Evolutionary conservation across 805 yeast species (phyloP).

Genomic region (Yarrowia deformans): DNA sequence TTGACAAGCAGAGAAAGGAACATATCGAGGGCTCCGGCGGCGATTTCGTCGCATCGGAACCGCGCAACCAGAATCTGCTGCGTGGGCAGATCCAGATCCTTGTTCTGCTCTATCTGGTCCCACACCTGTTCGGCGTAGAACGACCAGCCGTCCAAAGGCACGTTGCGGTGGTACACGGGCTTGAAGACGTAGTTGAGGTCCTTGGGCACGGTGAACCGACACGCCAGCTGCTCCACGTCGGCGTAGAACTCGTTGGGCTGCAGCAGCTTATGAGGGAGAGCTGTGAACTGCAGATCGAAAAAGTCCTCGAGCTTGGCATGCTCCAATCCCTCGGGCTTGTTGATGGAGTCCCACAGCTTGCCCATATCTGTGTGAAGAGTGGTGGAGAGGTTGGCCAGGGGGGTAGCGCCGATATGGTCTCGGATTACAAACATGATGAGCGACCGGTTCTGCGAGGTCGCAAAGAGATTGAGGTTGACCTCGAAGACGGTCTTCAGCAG

Average conservation of each 20-base stretch:
- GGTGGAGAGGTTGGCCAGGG: conserved; percentile 70
- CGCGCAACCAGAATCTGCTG: conserved; percentile 95
- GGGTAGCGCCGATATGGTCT: conserved; percentile 89
- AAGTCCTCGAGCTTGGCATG: conserved; percentile 70
- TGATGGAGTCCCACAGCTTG: conserved; percentile 78
- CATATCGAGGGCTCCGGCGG: conserved; percentile 58
- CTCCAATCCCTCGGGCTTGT: conserved; percentile 72
- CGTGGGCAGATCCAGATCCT: conserved; percentile 94
- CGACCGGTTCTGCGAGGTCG: conserved; percentile 57
- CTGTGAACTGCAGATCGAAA: conserved; percentile 82
- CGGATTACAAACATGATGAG: conserved; percentile 79
- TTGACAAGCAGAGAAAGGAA: conserved; percentile 54
- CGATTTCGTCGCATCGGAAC: conserved; percentile 91
- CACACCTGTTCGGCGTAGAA: conserved; percentile 89
- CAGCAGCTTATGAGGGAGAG: conserved; percentile 84
- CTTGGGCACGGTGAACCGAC: conserved; percentile 57
- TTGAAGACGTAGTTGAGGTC: conserved; percentile 59
- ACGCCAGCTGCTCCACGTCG: conserved; percentile 70
- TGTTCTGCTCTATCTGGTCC: conserved; percentile 91
- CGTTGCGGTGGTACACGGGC: conserved; percentile 75
- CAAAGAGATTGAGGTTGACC: conserved; percentile 87
- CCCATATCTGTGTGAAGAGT: conserved; percentile 75
- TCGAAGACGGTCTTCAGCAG: conserved; percentile 94
- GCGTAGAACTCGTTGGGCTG: conserved; percentile 72
- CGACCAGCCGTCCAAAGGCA: conserved; percentile 97